These are phyloP conservation scores for Rosa rugosa DNA, from an alignment of 306 rosid genomes.

Conservation along the genomic window DNA sequence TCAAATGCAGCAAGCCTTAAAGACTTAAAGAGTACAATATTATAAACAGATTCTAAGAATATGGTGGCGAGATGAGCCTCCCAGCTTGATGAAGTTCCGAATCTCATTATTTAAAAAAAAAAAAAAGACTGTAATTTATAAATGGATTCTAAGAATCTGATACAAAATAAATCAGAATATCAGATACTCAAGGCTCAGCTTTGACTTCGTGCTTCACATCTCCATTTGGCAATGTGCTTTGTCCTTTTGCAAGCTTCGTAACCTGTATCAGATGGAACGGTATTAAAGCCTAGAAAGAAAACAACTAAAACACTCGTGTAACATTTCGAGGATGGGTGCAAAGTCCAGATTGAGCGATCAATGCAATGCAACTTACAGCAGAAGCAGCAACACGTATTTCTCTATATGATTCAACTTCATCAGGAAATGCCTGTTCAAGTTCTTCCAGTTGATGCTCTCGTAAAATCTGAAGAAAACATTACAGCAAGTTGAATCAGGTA, in stretches of 20 bases:
- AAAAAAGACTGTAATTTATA: too few relatives aligned
- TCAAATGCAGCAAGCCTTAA: not conserved
- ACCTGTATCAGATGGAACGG: constrained; percentile 51
- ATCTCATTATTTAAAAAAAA: too few relatives aligned
- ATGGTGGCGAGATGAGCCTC: too few relatives aligned
- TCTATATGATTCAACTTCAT: constrained; percentile 70
- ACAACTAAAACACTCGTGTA: not conserved
- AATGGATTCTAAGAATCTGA: constrained; percentile 4
- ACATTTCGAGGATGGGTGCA: not conserved
- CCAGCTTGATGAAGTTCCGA: too few relatives aligned
- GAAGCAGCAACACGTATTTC: constrained; percentile 85
- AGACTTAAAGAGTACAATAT: too few relatives aligned
- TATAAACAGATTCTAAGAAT: too few relatives aligned
- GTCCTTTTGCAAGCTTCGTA: constrained; percentile 60
- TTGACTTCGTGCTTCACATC: constrained; percentile 59
- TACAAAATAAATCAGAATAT: not conserved
- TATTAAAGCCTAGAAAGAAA: not conserved
- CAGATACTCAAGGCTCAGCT: constrained; percentile 46
- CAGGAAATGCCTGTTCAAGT: constrained; percentile 79
- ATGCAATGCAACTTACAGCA: constrained; percentile 53
- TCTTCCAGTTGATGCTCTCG: constrained; percentile 83
- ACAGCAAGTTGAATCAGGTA: constrained; percentile 23
- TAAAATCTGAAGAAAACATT: constrained; percentile 47
- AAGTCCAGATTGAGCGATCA: not conserved
- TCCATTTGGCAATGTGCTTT: constrained; percentile 70